A percentile compares a stretch with the other conserved stretches of the same genome.
Conservation (phyloP, 108 stramenopile genomes). For the Cyclotella distinguenda region DNA sequence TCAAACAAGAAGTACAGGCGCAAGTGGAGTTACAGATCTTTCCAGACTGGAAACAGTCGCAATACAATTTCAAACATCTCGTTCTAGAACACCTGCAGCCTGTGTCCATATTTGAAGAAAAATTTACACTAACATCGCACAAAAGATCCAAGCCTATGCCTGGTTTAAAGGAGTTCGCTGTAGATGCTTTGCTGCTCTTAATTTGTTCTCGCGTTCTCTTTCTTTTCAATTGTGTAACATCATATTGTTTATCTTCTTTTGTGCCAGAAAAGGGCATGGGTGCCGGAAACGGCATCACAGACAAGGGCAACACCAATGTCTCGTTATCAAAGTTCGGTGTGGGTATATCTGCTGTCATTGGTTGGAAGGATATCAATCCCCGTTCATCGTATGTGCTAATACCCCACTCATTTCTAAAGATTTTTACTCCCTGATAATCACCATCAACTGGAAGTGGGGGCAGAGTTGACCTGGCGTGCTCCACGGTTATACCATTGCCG, state of each 20-base stretch:
- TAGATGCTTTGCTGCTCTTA: neutral
- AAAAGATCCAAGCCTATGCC: neutral
- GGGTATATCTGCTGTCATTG: neutral
- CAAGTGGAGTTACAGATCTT: constrained; percentile 18
- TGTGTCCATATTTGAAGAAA: neutral
- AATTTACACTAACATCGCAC: neutral
- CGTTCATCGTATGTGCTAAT: neutral
- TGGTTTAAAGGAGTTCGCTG: neutral
- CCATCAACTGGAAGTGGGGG: neutral
- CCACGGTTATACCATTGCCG: neutral
- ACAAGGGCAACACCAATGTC: too few relatives aligned
- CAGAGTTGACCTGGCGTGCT: neutral
- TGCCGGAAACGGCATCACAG: neutral
- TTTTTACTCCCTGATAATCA: neutral
- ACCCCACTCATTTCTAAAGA: neutral
- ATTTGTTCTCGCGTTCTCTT: neutral
- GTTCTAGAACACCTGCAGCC: constrained; percentile 14
- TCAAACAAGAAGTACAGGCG: constrained; percentile 13
- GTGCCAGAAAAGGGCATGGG: neutral
- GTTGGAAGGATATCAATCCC: neutral
- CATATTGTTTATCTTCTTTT: too few relatives aligned
- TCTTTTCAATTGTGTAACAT: neutral
- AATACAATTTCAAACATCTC: constrained; percentile 26
- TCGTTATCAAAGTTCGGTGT: too few relatives aligned
- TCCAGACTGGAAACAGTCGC: constrained; percentile 23